A percentile compares a stretch with the other conserved stretches of the same genome.
These are phyloP conservation scores for Xerocomellus intermedius DNA, from an alignment of 768 basidiomycete species.

Conservation along the genomic window DNA sequence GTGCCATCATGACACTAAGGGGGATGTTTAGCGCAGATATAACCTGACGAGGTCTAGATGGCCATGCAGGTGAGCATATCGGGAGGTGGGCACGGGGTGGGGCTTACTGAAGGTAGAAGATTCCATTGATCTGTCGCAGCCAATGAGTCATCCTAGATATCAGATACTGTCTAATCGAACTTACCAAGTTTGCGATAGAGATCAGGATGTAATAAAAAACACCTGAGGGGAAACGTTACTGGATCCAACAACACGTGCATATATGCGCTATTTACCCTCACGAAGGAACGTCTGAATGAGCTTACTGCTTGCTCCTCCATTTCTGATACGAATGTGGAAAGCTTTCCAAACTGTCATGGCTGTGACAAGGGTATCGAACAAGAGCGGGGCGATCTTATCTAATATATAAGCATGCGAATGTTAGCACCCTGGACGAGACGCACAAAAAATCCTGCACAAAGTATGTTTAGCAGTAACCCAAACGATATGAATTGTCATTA, in stretches of 20 bases:
- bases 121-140: constrained; percentile 60
- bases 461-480: constrained; percentile 5
- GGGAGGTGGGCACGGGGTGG: background rate
- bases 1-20: constrained; percentile 80
- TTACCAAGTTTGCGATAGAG: constrained; percentile 76
- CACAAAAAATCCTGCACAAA: constrained; percentile 53
- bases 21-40: constrained; percentile 86
- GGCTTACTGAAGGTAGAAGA: constrained; percentile 77
- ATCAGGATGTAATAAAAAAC: constrained; percentile 85
- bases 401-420: constrained; percentile 5
- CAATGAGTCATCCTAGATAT: constrained; percentile 1
- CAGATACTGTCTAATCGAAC: constrained; percentile 9
- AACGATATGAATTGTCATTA: constrained; percentile 31
- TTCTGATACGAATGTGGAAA: constrained; percentile 70
- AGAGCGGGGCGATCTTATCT: constrained; percentile 72
- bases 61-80: constrained; percentile 12
- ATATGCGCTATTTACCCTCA: constrained; percentile 50
- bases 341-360: constrained; percentile 81
- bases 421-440: constrained; percentile 23
- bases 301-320: constrained; percentile 72
- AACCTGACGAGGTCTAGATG: constrained; percentile 66
- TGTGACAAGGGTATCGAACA: constrained; percentile 79
- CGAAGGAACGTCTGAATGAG: constrained; percentile 83
- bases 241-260: background rate
- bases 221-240: constrained; percentile 34